Base-by-base conservation (phyloP, 331 rosid species). In the Erythrophleum ivorense region DNA sequence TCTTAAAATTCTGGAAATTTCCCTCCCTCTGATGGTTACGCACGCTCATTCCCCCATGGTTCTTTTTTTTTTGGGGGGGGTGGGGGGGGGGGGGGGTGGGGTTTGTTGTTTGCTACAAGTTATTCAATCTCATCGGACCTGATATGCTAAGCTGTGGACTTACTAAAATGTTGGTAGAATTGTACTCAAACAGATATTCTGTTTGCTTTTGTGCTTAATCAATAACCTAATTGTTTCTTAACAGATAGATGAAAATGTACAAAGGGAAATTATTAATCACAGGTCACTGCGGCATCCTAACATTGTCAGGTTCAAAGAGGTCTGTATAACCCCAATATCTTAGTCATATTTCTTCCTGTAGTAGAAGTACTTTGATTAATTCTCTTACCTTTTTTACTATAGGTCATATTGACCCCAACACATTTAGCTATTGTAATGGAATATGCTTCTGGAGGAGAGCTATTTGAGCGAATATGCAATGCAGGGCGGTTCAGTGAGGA, bases 381-480 rank as follows among this genome's bases (percentile, higher is more conserved):
- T 43, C 41, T 75, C 64, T 77, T 73, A n/a, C 48, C 54, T 36
- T 66, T 63, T 55, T 41, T 8, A 81, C 65, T 79, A 73, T 68
- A 95, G 98, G 89, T 95, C 10, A 90, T 95, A 81, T 87, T 95
- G 71, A 95, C 98, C 58, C 97, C 95, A 9, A 89, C 97, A 6
- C 98, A 95, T 87, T 84, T 95, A 74, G 98, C 98, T 15, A 95
- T 95, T 85, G 98, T 91, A 69, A 95, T 95, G 98, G 98, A 95
- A 87, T 95, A 84, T 86, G 98, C 98, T 41, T 91, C 98, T 76
- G 98, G 98, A 62, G 98, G 98, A 78, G 98, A 95, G 84, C 88
- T 95, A 77, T 95, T 95, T 80, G 98, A 95, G 84, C 93, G 98
- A 74, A 95, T 95, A 85, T 95, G 97, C 92, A 95, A 93, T 73